A percentile compares a stretch with the other conserved stretches of the same genome.
These are phyloP conservation scores for Carallia brachiata DNA, from an alignment of 345 rosid genomes.

Conservation along the genomic window DNA sequence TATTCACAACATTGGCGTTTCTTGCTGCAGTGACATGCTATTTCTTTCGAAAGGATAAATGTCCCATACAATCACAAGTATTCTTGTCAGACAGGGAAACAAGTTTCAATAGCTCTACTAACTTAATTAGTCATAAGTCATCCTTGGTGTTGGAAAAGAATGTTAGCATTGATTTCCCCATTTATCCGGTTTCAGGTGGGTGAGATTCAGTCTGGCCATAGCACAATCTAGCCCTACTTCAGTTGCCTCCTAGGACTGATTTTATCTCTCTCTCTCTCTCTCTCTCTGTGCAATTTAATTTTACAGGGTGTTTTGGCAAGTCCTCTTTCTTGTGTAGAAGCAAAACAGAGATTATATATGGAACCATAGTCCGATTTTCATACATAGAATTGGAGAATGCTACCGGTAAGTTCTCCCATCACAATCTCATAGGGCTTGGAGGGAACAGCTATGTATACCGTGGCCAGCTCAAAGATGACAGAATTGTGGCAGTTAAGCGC, in stretches of 20 bases:
- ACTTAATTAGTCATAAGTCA: conserved; percentile 59
- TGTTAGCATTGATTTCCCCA: conserved; percentile 36
- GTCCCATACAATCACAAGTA: conserved; percentile 38
- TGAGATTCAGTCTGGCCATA: neutral
- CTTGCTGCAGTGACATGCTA: conserved; percentile 58
- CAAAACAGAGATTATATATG: conserved; percentile 51
- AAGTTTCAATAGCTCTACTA: conserved; percentile 74
- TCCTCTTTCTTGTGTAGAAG: conserved; percentile 42
- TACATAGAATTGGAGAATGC: conserved; percentile 71
- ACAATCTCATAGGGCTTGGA: conserved; percentile 74
- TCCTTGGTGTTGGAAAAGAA: conserved; percentile 43
- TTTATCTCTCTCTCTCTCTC: no score
- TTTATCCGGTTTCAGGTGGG: conserved; percentile 43
- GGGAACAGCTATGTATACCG: conserved; percentile 86
- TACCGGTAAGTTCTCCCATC: conserved; percentile 69
- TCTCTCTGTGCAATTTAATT: neutral
- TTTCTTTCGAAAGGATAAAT: conserved; percentile 49
- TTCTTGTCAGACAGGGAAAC: conserved; percentile 69
- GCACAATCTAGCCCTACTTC: neutral
- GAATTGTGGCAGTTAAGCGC: conserved; percentile 80
- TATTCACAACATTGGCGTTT: conserved; percentile 68
- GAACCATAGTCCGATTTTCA: conserved; percentile 59
- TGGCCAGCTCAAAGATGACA: conserved; percentile 81
- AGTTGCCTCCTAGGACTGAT: no score
- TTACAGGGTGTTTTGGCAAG: conserved; percentile 68